These are phyloP conservation scores for Rhodotorula sp. DNA, from an alignment of 1,284 basidiomycete species.

Conservation along the genomic window DNA sequence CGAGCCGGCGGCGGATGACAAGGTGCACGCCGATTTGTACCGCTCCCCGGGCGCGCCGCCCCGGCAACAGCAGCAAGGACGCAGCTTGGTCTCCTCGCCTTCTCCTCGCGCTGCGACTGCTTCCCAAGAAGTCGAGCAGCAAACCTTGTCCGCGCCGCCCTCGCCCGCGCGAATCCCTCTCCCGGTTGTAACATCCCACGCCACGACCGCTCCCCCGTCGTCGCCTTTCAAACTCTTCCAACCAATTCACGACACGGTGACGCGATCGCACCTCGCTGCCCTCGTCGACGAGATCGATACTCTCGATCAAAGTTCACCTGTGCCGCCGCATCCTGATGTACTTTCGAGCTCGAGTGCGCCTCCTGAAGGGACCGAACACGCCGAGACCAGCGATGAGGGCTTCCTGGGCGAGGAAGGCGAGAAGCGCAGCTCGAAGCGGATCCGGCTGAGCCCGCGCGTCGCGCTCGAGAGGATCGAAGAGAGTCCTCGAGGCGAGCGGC, in stretches of 20 bases:
- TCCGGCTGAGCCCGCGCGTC: constrained; percentile 60
- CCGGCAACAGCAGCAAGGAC: background rate
- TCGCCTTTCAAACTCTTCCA: constrained; percentile 71
- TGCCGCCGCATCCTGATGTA: background rate
- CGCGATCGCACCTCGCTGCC: constrained; percentile 82
- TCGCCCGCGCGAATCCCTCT: constrained; percentile 12
- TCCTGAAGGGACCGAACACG: constrained; percentile 29
- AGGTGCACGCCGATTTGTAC: background rate
- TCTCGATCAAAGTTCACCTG: constrained; percentile 7
- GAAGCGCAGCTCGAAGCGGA: constrained; percentile 67
- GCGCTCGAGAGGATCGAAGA: constrained; percentile 8
- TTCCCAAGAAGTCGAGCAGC: background rate
- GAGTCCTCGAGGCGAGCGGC: constrained; percentile 62
- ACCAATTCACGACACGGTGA: constrained; percentile 89
- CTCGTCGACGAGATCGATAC: constrained; percentile 67
- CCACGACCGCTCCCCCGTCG: background rate
- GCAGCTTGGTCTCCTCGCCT: background rate
- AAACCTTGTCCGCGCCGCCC: no score
- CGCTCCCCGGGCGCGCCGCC: background rate
- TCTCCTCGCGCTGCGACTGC: background rate
- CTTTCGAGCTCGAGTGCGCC: background rate
- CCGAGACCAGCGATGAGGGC: constrained; percentile 64
- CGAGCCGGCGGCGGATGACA: background rate
- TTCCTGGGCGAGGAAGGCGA: constrained; percentile 57
- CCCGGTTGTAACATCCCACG: background rate